Conservation (phyloP, 2,329 filamentous ascomycete species). For the Neonectria neomacrospora region DNA sequence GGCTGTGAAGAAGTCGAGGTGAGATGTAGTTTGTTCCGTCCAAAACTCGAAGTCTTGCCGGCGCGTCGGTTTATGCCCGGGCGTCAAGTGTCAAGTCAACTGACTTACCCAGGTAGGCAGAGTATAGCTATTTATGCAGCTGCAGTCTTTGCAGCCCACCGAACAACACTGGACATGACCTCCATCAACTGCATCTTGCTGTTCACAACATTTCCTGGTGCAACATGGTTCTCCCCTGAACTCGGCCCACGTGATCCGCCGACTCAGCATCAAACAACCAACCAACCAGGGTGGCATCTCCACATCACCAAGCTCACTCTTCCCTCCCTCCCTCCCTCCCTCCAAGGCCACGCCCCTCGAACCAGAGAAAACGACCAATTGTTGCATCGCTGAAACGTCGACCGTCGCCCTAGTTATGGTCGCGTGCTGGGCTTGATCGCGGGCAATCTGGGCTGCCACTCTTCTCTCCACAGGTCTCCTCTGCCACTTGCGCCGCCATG, state of each 20-base stretch:
- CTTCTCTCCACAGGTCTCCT: constrained; percentile 12
- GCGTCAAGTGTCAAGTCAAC: neutral
- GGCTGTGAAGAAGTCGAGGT: neutral
- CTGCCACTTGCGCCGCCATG: constrained; percentile 26
- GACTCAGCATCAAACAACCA: constrained; percentile 25
- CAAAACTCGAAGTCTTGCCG: neutral
- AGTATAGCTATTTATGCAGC: neutral
- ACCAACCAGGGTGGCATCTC: constrained; percentile 45
- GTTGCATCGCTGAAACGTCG: constrained; percentile 22
- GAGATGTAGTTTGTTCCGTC: neutral
- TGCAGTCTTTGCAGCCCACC: neutral
- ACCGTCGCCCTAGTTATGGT: constrained; percentile 17
- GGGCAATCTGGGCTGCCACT: constrained; percentile 26
- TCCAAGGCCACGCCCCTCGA: no score
- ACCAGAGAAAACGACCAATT: neutral
- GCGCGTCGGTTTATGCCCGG: no score
- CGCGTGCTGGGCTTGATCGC: constrained; percentile 35
- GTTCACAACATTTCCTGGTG: neutral
- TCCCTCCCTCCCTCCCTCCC: neutral
- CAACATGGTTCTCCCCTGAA: constrained; percentile 24
- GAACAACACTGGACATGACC: neutral
- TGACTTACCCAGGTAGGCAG: neutral
- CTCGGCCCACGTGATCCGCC: constrained; percentile 38
- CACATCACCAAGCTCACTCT: constrained; percentile 32
- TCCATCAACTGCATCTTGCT: neutral